Evolutionary conservation across 2,329 filamentous ascomycete genomes (phyloP).

Genomic region (Penicillium sp.): DNA sequence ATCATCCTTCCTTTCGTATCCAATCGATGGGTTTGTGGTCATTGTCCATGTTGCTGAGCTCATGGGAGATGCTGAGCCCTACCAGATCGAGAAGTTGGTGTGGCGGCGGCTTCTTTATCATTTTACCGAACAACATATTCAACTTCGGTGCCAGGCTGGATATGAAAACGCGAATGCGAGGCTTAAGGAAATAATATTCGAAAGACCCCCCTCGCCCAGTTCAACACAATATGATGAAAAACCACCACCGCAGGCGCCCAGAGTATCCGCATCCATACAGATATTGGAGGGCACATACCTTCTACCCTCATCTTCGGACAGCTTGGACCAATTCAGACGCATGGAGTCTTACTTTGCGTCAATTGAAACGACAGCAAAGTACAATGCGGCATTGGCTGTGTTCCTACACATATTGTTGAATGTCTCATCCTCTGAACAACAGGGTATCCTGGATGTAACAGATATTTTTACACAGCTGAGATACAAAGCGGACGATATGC

Average conservation of each 20-base stretch:
- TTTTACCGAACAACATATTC: neutral
- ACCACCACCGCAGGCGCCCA: too few relatives aligned
- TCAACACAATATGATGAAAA: too few relatives aligned
- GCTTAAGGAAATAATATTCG: neutral
- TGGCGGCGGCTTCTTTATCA: neutral
- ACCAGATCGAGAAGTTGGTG: neutral
- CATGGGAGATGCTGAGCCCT: neutral
- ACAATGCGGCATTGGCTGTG: neutral
- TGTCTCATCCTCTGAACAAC: neutral
- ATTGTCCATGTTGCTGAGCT: neutral
- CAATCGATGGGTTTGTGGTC: neutral
- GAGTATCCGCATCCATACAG: neutral
- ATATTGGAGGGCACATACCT: neutral
- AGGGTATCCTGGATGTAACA: neutral
- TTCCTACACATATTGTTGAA: neutral
- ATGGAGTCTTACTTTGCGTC: neutral
- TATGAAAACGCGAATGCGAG: neutral
- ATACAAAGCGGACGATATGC: neutral
- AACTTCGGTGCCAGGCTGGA: neutral
- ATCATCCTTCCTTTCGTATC: neutral
- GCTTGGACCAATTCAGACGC: neutral
- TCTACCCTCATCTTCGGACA: neutral
- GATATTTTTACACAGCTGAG: neutral
- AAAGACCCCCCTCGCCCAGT: too few relatives aligned
- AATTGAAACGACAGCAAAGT: neutral